phyloP scores from a whole-genome alignment of 1,284 basidiomycete species.

The Ceratobasidium theobromae region DNA sequence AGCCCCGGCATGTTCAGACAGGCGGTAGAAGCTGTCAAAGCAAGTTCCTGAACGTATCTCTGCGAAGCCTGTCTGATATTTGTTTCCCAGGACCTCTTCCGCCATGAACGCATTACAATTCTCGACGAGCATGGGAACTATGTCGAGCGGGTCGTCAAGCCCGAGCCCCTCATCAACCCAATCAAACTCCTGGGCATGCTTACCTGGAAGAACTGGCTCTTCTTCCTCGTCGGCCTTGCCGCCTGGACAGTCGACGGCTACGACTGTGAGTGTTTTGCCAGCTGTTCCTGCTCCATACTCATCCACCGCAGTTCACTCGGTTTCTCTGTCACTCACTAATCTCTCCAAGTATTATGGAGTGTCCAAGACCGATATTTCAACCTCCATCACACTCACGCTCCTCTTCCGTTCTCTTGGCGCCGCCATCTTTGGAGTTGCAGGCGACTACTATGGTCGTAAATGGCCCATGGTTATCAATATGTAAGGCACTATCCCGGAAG shows the following conservation, averaged over 20 bases:
- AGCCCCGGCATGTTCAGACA: conserved; percentile 27
- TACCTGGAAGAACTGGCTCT: conserved; percentile 42
- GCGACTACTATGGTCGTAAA: conserved; percentile 87
- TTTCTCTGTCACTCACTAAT: conserved; percentile 20
- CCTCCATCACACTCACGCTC: conserved; percentile 85
- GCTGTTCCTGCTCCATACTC: not conserved
- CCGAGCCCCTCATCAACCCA: conserved; percentile 39
- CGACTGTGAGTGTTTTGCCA: not conserved
- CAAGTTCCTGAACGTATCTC: not conserved
- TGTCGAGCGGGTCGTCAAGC: conserved; percentile 29
- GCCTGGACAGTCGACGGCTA: conserved; percentile 34
- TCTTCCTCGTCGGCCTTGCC: conserved; percentile 43
- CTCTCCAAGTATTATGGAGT: conserved; percentile 37
- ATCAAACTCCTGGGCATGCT: conserved; percentile 44
- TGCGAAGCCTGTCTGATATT: not conserved
- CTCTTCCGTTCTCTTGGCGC: conserved; percentile 89
- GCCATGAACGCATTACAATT: conserved; percentile 25
- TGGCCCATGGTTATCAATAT: conserved; percentile 87
- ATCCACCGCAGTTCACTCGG: conserved; percentile 11
- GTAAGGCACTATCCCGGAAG: conserved; percentile 42
- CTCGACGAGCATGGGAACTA: conserved; percentile 28
- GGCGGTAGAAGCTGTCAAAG: conserved; percentile 22
- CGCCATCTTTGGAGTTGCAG: conserved; percentile 65
- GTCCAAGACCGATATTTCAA: conserved; percentile 30
- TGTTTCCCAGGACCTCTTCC: conserved; percentile 17